Evolutionary conservation across 2,329 filamentous ascomycete species (phyloP).

Genomic region (Myrmaecium sp.): DNA sequence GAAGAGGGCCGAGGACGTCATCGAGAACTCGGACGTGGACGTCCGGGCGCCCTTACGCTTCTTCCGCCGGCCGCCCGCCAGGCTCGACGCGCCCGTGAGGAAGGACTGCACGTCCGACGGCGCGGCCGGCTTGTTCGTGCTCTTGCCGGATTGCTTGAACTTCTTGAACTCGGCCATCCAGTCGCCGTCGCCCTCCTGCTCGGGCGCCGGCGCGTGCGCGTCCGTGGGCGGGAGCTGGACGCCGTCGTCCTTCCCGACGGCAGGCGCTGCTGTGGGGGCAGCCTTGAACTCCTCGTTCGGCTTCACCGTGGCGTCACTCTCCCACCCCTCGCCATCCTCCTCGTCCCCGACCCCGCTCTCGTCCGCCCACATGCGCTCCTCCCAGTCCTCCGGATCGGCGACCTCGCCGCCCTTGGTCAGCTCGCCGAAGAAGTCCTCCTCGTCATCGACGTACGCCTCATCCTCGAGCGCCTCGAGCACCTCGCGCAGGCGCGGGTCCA

Average conservation of each 20-base stretch:
- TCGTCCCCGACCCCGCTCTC: conserved; percentile 28
- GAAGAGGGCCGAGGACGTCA: conserved; percentile 76
- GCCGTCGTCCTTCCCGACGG: conserved; percentile 18
- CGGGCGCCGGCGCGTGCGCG: conserved; percentile 13
- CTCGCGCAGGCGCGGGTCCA: conserved; percentile 86
- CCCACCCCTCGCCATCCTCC: conserved; percentile 71
- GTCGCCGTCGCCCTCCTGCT: conserved; percentile 43
- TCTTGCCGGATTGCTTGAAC: conserved; percentile 65
- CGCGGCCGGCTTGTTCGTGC: conserved; percentile 23
- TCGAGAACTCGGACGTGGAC: conserved; percentile 71
- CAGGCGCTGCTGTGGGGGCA: conserved; percentile 12
- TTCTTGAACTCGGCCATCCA: conserved; percentile 90
- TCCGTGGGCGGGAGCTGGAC: conserved; percentile 15
- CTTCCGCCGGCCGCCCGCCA: conserved; percentile 68
- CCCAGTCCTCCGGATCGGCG: conserved; percentile 65
- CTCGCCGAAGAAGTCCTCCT: conserved; percentile 68
- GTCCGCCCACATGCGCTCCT: conserved; percentile 34
- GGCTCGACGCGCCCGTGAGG: conserved; percentile 51
- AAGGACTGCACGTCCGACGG: conserved; percentile 52
- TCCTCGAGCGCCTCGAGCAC: conserved; percentile 88
- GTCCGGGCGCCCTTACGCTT: conserved; percentile 92
- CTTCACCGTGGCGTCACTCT: conserved; percentile 79
- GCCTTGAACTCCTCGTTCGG: conserved; percentile 23
- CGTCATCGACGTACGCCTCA: conserved; percentile 76
- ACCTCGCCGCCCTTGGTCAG: conserved; percentile 55